A percentile compares a stretch with the other conserved stretches of the same genome.
Evolutionary conservation across 805 yeast species (phyloP).

Genomic region (Saccharomycopsis lassenensis): DNA sequence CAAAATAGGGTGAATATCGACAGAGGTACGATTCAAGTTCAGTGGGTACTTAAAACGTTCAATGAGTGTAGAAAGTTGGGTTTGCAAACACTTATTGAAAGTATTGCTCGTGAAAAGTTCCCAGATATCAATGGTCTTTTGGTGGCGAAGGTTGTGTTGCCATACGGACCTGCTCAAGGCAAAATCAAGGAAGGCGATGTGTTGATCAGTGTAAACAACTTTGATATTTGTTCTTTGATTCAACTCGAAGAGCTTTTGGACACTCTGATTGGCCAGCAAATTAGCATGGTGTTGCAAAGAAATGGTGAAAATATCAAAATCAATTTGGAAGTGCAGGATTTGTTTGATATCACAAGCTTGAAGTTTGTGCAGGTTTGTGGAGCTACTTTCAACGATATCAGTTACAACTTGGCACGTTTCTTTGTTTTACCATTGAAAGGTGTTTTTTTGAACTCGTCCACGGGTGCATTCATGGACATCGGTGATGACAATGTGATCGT

Average conservation of each 20-base stretch:
- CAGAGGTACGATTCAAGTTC: constrained; percentile 19
- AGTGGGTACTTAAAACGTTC: constrained; percentile 19
- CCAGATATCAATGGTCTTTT: constrained; percentile 19
- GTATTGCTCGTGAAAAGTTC: constrained; percentile 19
- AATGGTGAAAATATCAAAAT: constrained; percentile 19
- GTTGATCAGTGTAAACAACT: constrained; percentile 18
- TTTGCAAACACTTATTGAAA: constrained; percentile 18
- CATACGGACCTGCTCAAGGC: constrained; percentile 18
- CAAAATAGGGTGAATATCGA: constrained; percentile 17
- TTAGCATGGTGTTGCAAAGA: constrained; percentile 18
- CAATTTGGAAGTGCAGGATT: constrained; percentile 16
- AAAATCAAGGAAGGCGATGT: constrained; percentile 19
- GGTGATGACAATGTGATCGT: constrained; percentile 18
- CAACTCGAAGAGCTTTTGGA: constrained; percentile 19
- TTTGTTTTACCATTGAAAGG: constrained; percentile 18
- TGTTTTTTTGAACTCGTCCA: constrained; percentile 16
- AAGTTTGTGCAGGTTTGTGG: constrained; percentile 18
- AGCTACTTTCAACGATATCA: constrained; percentile 18
- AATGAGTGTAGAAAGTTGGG: constrained; percentile 19
- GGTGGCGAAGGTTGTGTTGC: constrained; percentile 18
- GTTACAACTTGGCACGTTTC: constrained; percentile 18
- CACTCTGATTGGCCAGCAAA: constrained; percentile 14
- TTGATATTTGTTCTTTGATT: constrained; percentile 19
- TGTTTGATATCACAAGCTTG: constrained; percentile 17
- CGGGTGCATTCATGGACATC: constrained; percentile 18